Evolutionary conservation across 805 yeast genomes (phyloP).

Genomic region (Brettanomyces anomalus): DNA sequence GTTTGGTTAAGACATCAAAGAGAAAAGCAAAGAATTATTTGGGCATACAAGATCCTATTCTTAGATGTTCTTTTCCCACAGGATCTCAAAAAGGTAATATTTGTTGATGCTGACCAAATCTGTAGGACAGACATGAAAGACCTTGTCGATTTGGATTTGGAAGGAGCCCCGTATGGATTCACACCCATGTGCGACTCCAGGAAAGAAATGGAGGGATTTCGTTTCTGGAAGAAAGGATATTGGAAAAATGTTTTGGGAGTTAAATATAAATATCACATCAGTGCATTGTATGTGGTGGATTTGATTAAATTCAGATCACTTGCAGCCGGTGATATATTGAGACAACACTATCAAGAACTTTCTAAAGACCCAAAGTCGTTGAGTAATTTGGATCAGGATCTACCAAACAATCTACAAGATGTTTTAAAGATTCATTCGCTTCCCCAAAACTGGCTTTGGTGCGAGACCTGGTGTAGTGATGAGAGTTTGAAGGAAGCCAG

Average conservation of each 20-base stretch:
- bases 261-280: conserved; percentile 63
- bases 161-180: conserved; percentile 80
- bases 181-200: conserved; percentile 84
- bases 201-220: conserved; percentile 68
- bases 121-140: conserved; percentile 69
- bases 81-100: conserved; percentile 63
- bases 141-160: conserved; percentile 55
- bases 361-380: conserved; percentile 75
- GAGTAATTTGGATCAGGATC: conserved; percentile 82
- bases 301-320: conserved; percentile 52
- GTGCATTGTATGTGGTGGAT: conserved; percentile 81
- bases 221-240: conserved; percentile 92
- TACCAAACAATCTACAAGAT: conserved; percentile 80
- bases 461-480: conserved; percentile 86
- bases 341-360: conserved; percentile 77
- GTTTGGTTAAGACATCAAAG: conserved; percentile 74
- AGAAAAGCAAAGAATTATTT: conserved; percentile 68
- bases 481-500: conserved; percentile 53
- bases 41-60: conserved; percentile 85
- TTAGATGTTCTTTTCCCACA: conserved; percentile 83
- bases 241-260: conserved; percentile 62
- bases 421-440: conserved; percentile 59
- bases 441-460: conserved; percentile 86
- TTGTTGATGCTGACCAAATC: conserved; percentile 81
- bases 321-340: conserved; percentile 69